These are phyloP conservation scores for Naganishia sp. DNA, from an alignment of 1,284 basidiomycete genomes.

Conservation along the genomic window DNA sequence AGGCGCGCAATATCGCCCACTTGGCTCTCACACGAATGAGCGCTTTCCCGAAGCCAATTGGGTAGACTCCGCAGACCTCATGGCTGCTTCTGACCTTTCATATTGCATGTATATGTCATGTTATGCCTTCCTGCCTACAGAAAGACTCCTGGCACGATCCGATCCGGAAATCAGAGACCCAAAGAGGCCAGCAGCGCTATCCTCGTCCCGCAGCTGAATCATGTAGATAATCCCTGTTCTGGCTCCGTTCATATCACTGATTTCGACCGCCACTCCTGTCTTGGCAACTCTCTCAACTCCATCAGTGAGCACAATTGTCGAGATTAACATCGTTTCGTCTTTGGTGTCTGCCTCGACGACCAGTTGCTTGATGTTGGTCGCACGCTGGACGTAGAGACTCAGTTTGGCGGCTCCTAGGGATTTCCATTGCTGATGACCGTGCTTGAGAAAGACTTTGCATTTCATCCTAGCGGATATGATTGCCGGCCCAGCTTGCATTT, in stretches of 20 bases:
- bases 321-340: slow-evolving; percentile 73
- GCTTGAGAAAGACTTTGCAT: slow-evolving; percentile 96
- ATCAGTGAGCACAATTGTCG: slow-evolving; percentile 91
- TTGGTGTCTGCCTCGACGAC: slow-evolving; percentile 89
- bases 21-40: neutral
- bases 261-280: slow-evolving; percentile 93
- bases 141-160: slow-evolving; percentile 21
- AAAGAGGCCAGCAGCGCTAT: slow-evolving; percentile 79
- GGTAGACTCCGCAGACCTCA: neutral
- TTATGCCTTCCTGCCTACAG: slow-evolving; percentile 10
- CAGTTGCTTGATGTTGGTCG: slow-evolving; percentile 89
- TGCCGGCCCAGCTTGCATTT: slow-evolving; percentile 64
- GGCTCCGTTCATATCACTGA: slow-evolving; percentile 76
- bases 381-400: slow-evolving; percentile 76
- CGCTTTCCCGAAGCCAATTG: neutral
- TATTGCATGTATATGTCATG: neutral
- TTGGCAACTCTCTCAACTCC: slow-evolving; percentile 97
- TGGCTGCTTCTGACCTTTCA: neutral
- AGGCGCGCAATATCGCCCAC: neutral
- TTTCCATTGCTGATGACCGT: slow-evolving; percentile 96
- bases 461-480: slow-evolving; percentile 90
- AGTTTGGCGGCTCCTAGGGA: slow-evolving; percentile 83
- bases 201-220: slow-evolving; percentile 90
- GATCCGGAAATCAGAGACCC: slow-evolving; percentile 77
- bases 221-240: slow-evolving; percentile 98